Evolutionary conservation across 768 basidiomycete species (phyloP), one percentile per base, ranked within the genome.

Genomic region (Rhizopogon vesiculosus): DNA sequence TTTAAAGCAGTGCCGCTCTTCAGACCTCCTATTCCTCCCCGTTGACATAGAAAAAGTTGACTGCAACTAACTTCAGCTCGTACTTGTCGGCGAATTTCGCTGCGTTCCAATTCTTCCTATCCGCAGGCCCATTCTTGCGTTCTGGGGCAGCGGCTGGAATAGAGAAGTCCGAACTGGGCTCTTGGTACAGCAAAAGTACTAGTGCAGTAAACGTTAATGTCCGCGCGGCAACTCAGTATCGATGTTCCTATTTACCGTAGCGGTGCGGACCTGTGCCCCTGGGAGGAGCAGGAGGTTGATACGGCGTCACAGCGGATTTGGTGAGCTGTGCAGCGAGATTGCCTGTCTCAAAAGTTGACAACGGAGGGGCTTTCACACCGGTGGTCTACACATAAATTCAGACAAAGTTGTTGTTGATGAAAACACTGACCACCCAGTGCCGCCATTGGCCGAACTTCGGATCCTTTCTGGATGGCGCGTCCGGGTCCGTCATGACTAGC

Each of bases 151-250:
- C 69, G 1, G 62, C 35, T 0, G 81, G 78, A 19, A 86, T 69
- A 1, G 45, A 57, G 55, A 82, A 72, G 0, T 71, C 61, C 16
- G 51, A 62, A 10, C 62, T 65, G 3, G 85, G 85, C 60, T 87
- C 86, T 59, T 82, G 74, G 62, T 82, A 87, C 8, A 87, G 72
- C 7, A 87, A 67, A 65, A 87, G 82, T 12, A 76, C 85, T 76
- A 25, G 6, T 3, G 9, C 4, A 28, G 28, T 2, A 33, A 44
- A 3, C 16, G 39, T 38, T 7, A 33, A 33, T 22, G 50, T 10
- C 9, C 25, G 22, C 18, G 33, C 2, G 1, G 29, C 42, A 52
- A 5, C 6, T 33, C 18, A 31, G 13, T 38, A 38, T 38, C 7
- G 5, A 43, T 19, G 10, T 35, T 33, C 9, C 7, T n/a, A 58